Evolutionary conservation across 2,329 filamentous ascomycete species (phyloP).

Genomic region (Colletotrichum tropicicola): DNA sequence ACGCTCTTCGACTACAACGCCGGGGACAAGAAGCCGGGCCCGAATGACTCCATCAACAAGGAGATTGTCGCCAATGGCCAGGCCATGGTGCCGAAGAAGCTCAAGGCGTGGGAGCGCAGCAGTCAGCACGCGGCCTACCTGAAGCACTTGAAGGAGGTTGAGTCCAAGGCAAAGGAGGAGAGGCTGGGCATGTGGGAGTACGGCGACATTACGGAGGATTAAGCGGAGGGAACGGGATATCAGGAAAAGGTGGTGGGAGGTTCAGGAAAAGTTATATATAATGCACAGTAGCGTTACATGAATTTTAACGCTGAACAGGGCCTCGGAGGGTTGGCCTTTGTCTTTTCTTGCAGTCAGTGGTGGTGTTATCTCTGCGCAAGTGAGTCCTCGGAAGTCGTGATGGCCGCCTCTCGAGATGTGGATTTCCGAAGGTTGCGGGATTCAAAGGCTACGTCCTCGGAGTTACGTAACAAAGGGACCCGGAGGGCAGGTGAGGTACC

Average conservation of each 20-base stretch:
- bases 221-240: constrained; percentile 37
- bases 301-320: not conserved
- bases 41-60: constrained; percentile 86
- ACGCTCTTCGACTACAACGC: constrained; percentile 85
- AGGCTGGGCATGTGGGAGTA: constrained; percentile 97
- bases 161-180: constrained; percentile 81
- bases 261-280: constrained; percentile 17
- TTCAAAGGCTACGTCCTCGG: not conserved
- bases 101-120: constrained; percentile 89
- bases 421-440: not conserved
- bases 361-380: not conserved
- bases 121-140: constrained; percentile 75
- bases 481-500: too few relatives aligned
- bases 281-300: constrained; percentile 25
- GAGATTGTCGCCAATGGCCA: constrained; percentile 85
- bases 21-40: constrained; percentile 60
- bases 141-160: constrained; percentile 75
- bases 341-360: not conserved
- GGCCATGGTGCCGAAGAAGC: constrained; percentile 90
- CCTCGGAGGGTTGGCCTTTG: not conserved
- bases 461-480: constrained; percentile 11
- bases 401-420: not conserved
- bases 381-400: not conserved
- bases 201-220: constrained; percentile 93
- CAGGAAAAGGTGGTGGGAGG: not conserved